Percentiles rank a stretch among this genome's conserved stretches.
Evolutionary conservation across 768 basidiomycete genomes (phyloP).

Genomic region (Mycena belliarum): DNA sequence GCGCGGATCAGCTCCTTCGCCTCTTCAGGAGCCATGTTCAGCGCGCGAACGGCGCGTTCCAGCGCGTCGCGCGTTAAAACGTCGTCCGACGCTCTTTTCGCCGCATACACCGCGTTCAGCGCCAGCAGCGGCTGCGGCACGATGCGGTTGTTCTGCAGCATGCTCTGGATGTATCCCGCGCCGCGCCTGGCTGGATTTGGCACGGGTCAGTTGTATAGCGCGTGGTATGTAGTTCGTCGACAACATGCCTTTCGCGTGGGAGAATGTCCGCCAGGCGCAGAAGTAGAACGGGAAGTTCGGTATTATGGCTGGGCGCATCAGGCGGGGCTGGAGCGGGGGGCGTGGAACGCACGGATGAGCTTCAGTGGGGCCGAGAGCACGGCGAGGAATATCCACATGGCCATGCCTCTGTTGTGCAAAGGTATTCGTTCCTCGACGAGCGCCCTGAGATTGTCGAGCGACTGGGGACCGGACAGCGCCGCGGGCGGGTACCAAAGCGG

Average conservation of each 20-base stretch:
- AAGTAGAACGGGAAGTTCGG: constrained; percentile 62
- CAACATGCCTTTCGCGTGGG: constrained; percentile 49
- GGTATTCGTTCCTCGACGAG: constrained; percentile 17
- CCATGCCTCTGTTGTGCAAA: constrained; percentile 10
- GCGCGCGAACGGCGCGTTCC: background rate
- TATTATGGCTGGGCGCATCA: constrained; percentile 41
- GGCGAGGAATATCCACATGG: constrained; percentile 29
- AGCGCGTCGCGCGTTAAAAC: background rate
- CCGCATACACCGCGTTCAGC: constrained; percentile 7
- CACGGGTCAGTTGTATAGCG: too few relatives aligned
- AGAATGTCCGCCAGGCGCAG: constrained; percentile 58
- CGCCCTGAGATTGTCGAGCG: constrained; percentile 14
- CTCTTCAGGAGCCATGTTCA: constrained; percentile 7
- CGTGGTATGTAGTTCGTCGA: too few relatives aligned
- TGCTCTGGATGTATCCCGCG: constrained; percentile 8
- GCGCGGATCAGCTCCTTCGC: constrained; percentile 23
- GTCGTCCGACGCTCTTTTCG: background rate
- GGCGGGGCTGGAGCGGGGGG: background rate
- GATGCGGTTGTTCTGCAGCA: constrained; percentile 12
- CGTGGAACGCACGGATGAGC: constrained; percentile 44
- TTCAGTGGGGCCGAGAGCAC: constrained; percentile 52
- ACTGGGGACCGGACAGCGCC: constrained; percentile 17
- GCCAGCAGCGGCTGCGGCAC: constrained; percentile 4
- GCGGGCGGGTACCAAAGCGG: constrained; percentile 15
- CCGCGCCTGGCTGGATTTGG: constrained; percentile 18